phyloP scores from a whole-genome alignment of 139 green algal species.

The Spirogloea muscicola region DNA sequence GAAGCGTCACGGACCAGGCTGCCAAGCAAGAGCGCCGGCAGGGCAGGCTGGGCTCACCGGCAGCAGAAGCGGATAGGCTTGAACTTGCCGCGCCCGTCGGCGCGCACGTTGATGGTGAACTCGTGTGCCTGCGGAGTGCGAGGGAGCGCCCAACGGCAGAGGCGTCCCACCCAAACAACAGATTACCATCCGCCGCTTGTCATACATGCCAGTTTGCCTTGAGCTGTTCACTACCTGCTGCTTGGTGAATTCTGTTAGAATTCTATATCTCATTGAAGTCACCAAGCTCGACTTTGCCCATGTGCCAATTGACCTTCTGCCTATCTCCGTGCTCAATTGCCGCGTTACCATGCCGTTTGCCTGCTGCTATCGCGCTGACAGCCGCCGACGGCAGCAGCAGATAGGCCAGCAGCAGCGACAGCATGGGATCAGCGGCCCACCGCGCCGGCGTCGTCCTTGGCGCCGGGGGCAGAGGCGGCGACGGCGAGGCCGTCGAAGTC shows the following conservation, averaged over 20 bases:
- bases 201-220: background rate
- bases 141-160: background rate
- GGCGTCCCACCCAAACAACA: background rate
- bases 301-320: background rate
- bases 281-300: too few species aligned
- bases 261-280: too few species aligned
- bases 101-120: constrained; percentile 59
- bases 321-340: background rate
- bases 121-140: constrained; percentile 37
- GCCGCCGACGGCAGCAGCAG: background rate
- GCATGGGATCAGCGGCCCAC: background rate
- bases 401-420: background rate
- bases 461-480: background rate
- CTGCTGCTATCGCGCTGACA: background rate
- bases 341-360: background rate
- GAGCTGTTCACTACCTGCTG: too few species aligned
- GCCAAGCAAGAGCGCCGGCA: too few species aligned
- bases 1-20: too few species aligned
- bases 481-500: constrained; percentile 53
- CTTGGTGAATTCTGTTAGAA: too few species aligned
- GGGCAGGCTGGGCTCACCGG: too few species aligned
- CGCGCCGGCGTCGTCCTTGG: background rate
- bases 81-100: constrained; percentile 55
- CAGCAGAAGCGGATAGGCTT: constrained; percentile 76
- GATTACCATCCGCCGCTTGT: background rate